Evolutionary conservation across 768 basidiomycete species (phyloP).

Genomic region (Pulveroboletus frians): DNA sequence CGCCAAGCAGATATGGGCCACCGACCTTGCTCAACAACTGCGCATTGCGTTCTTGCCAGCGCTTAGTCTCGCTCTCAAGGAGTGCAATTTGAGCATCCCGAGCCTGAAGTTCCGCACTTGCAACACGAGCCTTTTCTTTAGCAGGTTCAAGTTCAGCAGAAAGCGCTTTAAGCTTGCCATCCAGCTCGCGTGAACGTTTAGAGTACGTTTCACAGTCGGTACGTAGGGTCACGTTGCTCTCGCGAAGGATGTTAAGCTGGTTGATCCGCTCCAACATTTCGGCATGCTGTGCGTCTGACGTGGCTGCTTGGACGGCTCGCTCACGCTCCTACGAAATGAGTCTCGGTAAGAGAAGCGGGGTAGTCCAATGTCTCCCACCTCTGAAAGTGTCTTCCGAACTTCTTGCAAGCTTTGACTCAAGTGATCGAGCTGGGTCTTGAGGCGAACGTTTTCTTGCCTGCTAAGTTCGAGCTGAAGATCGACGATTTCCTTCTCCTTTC

Average conservation of each 20-base stretch:
- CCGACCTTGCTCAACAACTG: slow-evolving; percentile 75
- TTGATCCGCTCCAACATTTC: slow-evolving; percentile 85
- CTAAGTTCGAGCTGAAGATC: slow-evolving; percentile 82
- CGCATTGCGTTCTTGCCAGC: slow-evolving; percentile 81
- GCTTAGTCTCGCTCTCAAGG: slow-evolving; percentile 69
- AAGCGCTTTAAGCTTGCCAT: slow-evolving; percentile 53
- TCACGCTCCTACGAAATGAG: slow-evolving; percentile 62
- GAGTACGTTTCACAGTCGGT: slow-evolving; percentile 67
- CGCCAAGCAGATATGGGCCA: not conserved
- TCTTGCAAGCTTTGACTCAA: slow-evolving; percentile 66
- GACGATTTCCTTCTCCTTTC: slow-evolving; percentile 89
- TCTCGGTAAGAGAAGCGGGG: slow-evolving; percentile 1
- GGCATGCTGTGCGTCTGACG: slow-evolving; percentile 73
- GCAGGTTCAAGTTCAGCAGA: slow-evolving; percentile 66
- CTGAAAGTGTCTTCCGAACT: slow-evolving; percentile 60
- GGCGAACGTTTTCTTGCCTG: slow-evolving; percentile 66
- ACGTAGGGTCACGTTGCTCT: slow-evolving; percentile 83
- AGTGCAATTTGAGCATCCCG: slow-evolving; percentile 60
- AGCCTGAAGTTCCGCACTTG: slow-evolving; percentile 72
- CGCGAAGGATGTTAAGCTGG: slow-evolving; percentile 77
- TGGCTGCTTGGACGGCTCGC: slow-evolving; percentile 61
- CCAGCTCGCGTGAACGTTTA: slow-evolving; percentile 65
- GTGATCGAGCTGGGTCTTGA: slow-evolving; percentile 74
- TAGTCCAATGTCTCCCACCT: slow-evolving; percentile 39
- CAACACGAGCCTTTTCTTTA: slow-evolving; percentile 60